Conservation (phyloP, 2,329 filamentous ascomycete genomes). For the Corniculantispora saksenae region DNA sequence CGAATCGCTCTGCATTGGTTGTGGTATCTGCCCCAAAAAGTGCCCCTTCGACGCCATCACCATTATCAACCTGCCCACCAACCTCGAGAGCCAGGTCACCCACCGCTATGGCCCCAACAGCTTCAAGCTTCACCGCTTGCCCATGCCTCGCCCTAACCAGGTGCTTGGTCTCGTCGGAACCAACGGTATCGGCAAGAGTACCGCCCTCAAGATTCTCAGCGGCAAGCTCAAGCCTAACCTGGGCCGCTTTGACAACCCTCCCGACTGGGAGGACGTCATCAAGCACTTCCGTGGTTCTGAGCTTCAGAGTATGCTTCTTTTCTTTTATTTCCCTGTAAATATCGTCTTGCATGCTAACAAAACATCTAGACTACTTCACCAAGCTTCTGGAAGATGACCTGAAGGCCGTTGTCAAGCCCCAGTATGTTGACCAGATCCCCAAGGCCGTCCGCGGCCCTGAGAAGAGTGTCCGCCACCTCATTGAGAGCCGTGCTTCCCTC, state of each 20-base stretch:
- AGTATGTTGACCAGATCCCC: conserved; percentile 98
- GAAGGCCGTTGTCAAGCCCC: conserved; percentile 97
- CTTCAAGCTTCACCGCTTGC: conserved; percentile 97
- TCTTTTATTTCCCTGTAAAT: background rate
- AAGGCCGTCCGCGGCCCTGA: conserved; percentile 82
- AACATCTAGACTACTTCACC: conserved; percentile 81
- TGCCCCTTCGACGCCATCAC: conserved; percentile 98
- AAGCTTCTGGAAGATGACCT: conserved; percentile 96
- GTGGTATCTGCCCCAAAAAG: conserved; percentile 99
- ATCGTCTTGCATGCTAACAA: background rate
- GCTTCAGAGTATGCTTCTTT: conserved; percentile 73
- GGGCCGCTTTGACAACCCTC: conserved; percentile 91
- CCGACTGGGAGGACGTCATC: conserved; percentile 98
- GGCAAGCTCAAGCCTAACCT: conserved; percentile 98
- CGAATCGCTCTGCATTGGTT: conserved; percentile 93
- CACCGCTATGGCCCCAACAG: conserved; percentile 99
- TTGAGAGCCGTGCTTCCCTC: conserved; percentile 74
- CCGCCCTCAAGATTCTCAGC: conserved; percentile 97
- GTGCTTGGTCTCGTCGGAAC: conserved; percentile 96
- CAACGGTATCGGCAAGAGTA: conserved; percentile 99
- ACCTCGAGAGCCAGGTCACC: conserved; percentile 96
- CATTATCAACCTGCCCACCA: conserved; percentile 99
- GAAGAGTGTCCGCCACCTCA: conserved; percentile 76
- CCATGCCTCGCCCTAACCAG: conserved; percentile 92
- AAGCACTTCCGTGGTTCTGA: conserved; percentile 98